Evolutionary conservation across 768 basidiomycete genomes (phyloP), one percentile per base, ranked within the genome.

Genomic region (Cystofilobasidium bisporidii): DNA sequence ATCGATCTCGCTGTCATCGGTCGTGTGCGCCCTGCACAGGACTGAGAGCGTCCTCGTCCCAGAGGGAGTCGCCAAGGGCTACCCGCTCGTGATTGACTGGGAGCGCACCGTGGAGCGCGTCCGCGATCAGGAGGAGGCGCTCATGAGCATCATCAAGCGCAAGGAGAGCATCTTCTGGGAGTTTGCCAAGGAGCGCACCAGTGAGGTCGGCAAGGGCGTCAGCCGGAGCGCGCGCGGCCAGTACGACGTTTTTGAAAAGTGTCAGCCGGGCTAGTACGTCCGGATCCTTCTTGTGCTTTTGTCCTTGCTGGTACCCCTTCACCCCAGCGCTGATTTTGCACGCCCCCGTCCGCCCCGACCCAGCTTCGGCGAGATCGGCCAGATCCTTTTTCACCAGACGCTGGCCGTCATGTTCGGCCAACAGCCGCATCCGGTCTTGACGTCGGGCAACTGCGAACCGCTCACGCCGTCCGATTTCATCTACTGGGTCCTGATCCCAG

Each of bases 341-440:
- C 17, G 20, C 28, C 17, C n/a, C 17, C 9, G 22, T 24, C 32
- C 43, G 33, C 26, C 28, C 28, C 33, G 40, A 30, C 12, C 4
- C 45, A 69, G 67, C 63, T 69, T 47, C 30, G 67, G 67, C 40
- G 67, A 69, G 43, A 63, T 63, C 22, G 67, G 67, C 32, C 67
- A 69, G 28, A 50, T 64, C n/a, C 61, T 69, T 9, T 63, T 69
- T 43, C 41, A 64, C n/a, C 62, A 64, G 26, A 57, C 53, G 22
- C 53, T 69, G 26, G 55, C 32, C 14, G 0, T 8, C n/a, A 33
- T 63, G 18, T 69, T 58, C 56, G 15, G 43, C 45, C 30, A 14
- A 14, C 15, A 41, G 8, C 14, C 40, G 47, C 38, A 40, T 2
- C 60, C 61, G 30, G 30, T 56, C 53, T 43, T 64, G 30, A 63